These are phyloP conservation scores for Agaricus blazei DNA, from an alignment of 768 basidiomycete genomes.

Conservation along the genomic window DNA sequence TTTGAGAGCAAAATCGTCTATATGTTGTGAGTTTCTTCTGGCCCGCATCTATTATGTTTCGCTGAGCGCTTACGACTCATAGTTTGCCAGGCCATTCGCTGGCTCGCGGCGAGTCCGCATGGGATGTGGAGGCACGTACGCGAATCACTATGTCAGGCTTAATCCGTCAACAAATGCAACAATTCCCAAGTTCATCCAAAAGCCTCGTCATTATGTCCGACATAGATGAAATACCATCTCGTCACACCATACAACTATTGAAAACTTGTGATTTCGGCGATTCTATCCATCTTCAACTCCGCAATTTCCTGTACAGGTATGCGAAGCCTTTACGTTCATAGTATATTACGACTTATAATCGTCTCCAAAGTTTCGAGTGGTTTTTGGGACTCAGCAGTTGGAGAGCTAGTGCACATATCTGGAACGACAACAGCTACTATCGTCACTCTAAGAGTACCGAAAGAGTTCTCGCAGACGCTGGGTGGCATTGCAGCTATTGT, in stretches of 20 bases:
- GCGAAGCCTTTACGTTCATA: neutral
- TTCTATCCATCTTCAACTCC: slow-evolving; percentile 55
- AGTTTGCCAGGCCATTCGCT: slow-evolving; percentile 45
- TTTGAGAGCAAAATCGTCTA: slow-evolving; percentile 54
- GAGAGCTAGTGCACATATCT: slow-evolving; percentile 50
- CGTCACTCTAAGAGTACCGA: slow-evolving; percentile 45
- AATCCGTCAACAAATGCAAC: slow-evolving; percentile 31
- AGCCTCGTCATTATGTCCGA: slow-evolving; percentile 58
- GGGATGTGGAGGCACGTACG: slow-evolving; percentile 44
- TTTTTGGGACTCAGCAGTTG: slow-evolving; percentile 48
- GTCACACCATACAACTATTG: slow-evolving; percentile 45
- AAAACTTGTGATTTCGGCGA: slow-evolving; percentile 47
- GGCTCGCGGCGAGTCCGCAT: slow-evolving; percentile 36
- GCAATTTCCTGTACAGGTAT: slow-evolving; percentile 55
- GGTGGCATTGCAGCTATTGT: slow-evolving; percentile 69
- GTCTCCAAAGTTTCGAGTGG: slow-evolving; percentile 46
- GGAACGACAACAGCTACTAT: slow-evolving; percentile 38
- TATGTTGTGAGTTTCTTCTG: slow-evolving; percentile 28
- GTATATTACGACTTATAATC: neutral
- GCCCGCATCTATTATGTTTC: neutral
- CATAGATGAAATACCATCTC: slow-evolving; percentile 56
- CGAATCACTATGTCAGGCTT: slow-evolving; percentile 45
- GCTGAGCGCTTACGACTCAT: neutral
- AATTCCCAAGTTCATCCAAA: slow-evolving; percentile 23
- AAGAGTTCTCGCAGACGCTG: slow-evolving; percentile 51